Base-by-base conservation (phyloP, 2,329 filamentous ascomycete species). In the Diaporthe vexans region DNA sequence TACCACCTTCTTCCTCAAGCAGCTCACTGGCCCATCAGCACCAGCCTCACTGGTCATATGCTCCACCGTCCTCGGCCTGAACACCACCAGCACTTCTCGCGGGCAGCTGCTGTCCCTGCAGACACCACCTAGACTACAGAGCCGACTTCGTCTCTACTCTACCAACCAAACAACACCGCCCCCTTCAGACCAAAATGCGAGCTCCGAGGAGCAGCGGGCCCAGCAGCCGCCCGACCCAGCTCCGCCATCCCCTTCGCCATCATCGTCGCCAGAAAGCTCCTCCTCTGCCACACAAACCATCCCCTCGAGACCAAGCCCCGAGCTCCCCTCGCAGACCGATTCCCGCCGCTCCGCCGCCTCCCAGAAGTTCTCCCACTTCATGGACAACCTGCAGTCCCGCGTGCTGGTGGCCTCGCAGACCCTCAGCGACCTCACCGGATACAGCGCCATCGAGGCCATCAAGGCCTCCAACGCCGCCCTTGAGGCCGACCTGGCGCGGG, bases 351-450 rank as follows among this genome's bases (percentile, higher is more conserved):
- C 83, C 43, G 80, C 80, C 35, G 79, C 87, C 35, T 84, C 84
- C 21, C 83, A 85, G 58, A 83, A 84, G 76, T 91, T 97, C 81
- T 91, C 90, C 63, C 84, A 89, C 73, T 86, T 97, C 81, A 97
- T 98, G 94, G 97, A 99, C 85, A 92, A 94, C 77, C 83, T 98
- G 26, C 95, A 98, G 81, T 91, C 93, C 43, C 95, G 96, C 79
- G 89, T 97, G 59, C 93, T 98, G 77, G 90, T 93, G 69, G 95
- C 95, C 5, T 94, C 94, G 2, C 94, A 97, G 81, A 93, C 94
- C 74, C 90, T 99, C 83, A 99, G 98, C 84, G 94, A 95, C 79
- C 91, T 98, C 71, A 99, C 97, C 3, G 97, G 97, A 77, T 99
- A 98, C 86, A 94, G 94, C 1, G 92, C 93, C 57, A 98, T 99